A percentile compares a stretch with the other conserved stretches of the same genome.
Evolutionary conservation across 2,329 filamentous ascomycete species (phyloP).

Genomic region (Ceratocystis destructans): DNA sequence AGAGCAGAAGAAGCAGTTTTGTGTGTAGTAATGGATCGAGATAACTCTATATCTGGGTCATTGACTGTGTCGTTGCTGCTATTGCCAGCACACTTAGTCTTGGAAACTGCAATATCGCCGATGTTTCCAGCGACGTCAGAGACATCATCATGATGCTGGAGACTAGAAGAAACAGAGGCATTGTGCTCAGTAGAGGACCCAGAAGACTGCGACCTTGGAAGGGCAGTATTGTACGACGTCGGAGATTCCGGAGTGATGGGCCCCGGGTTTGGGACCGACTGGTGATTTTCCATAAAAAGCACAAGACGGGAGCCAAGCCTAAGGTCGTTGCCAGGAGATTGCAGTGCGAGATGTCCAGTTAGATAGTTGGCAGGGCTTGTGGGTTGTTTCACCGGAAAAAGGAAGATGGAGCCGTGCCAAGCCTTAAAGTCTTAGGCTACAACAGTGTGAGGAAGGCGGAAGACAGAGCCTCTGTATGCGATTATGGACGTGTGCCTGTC

Average conservation of each 20-base stretch:
- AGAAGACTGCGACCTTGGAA: neutral
- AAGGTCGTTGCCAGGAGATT: neutral
- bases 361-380: neutral
- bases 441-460: neutral
- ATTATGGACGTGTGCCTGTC: neutral
- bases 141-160: neutral
- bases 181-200: neutral
- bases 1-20: neutral
- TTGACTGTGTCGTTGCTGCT: neutral
- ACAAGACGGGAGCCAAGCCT: neutral
- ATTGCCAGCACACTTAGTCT: neutral
- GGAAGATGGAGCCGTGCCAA: neutral
- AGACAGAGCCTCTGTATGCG: neutral
- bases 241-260: conserved; percentile 10
- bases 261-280: conserved; percentile 11
- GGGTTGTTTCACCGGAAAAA: neutral
- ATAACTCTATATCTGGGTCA: neutral
- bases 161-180: neutral
- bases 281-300: conserved; percentile 13
- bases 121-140: neutral
- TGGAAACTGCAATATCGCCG: neutral
- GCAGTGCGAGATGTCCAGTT: neutral
- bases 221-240: neutral
- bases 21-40: neutral
- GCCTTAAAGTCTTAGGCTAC: neutral